A percentile compares a stretch with the other conserved stretches of the same genome.
phyloP scores from a whole-genome alignment of 1,284 basidiomycete species.

The Trichosporon faecale region DNA sequence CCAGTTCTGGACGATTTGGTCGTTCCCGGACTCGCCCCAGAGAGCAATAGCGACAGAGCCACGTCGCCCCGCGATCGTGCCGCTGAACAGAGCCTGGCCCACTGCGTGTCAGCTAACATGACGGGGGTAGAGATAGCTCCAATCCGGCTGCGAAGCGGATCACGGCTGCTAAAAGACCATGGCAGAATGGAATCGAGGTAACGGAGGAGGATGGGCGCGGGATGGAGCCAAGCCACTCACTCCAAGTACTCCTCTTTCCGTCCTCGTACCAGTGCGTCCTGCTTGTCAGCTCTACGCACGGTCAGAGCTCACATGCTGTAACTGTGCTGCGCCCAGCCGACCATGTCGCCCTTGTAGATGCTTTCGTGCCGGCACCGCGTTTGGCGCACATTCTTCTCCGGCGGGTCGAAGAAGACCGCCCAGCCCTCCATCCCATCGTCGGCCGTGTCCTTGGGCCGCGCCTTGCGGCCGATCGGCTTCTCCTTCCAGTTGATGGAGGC shows the following conservation, averaged over 20 bases:
- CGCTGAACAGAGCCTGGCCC: constrained; percentile 2
- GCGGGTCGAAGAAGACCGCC: neutral
- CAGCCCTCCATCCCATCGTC: constrained; percentile 1
- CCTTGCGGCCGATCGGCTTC: neutral
- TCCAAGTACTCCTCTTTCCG: neutral
- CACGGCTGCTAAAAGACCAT: too few species aligned
- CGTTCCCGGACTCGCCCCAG: neutral
- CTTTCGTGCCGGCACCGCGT: neutral
- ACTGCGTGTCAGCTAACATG: neutral
- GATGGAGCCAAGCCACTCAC: neutral
- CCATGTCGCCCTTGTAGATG: neutral
- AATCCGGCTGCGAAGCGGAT: too few species aligned
- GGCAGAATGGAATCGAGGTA: too few species aligned
- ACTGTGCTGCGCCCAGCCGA: neutral
- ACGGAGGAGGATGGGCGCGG: neutral
- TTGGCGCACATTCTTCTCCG: neutral
- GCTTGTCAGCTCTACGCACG: neutral
- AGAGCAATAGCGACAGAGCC: neutral
- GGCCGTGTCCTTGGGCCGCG: neutral
- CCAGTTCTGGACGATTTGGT: neutral
- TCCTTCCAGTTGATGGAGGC: neutral
- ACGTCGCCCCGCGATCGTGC: neutral
- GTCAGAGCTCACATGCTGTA: neutral
- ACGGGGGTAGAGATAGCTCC: too few species aligned
- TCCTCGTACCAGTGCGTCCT: neutral